Base-by-base conservation (phyloP, 768 basidiomycete species). In the Lyophyllum shimeji region DNA sequence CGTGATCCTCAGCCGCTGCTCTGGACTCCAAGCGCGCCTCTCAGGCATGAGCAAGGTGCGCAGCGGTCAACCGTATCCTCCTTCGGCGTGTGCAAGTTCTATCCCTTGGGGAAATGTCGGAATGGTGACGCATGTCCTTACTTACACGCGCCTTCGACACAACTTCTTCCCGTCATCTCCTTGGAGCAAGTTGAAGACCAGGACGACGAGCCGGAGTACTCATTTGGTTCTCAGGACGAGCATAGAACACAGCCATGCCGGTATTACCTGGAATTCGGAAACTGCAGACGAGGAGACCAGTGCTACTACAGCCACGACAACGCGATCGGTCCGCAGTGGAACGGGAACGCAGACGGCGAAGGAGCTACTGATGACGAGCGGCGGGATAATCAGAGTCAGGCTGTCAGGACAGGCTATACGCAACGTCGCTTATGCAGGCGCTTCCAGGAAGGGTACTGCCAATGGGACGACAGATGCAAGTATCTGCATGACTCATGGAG, bases 71-170 rank as follows among this genome's bases (percentile, higher is more conserved):
- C 55, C 2, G 50, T 50, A 33, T 58, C 66, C 21, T 46, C 60
- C 5, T 61, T 60, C 48, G 55, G 52, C 12, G 29, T 61, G 11
- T 77, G 76, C 59, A 56, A 57, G 25, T 77, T 74, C 52, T 76
- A 71, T 56, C 66, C 69, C 7, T 53, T 68, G 15, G 74, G 75
- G 12, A 74, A 60, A 40, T 79, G 77, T 60, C 69, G 63, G 15
- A 76, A 79, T 56, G 75, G 74, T 17, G 66, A 63, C 23, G 39
- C 54, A 11, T 79, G 77, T 53, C 72, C 73, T 21, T 79, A 66
- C 52, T 55, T 58, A 17, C 76, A 77, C 42, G 50, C 63, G 2
- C 66, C 67, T 11, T 63, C 61, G 25, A 59, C 65, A 27, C 24
- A 44, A 12, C 33, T 33, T 12, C 18, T 55, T 29, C 47, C 50